phyloP scores from a whole-genome alignment of 352 stramenopile species.

The Pythium graminicola region DNA sequence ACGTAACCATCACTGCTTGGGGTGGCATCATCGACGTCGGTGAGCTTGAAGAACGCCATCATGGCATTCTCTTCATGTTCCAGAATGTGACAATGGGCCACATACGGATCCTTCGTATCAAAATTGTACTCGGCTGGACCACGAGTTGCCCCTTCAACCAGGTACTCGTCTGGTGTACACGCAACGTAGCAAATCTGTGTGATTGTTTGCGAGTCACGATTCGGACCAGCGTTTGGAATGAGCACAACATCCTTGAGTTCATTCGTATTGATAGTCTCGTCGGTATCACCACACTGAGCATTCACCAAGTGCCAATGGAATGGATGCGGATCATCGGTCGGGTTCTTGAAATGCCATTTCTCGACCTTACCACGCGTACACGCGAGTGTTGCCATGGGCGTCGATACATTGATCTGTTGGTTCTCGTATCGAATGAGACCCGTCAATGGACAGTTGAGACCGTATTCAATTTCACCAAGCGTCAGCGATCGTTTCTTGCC shows the following conservation, averaged over 20 bases:
- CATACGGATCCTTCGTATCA: conserved; percentile 61
- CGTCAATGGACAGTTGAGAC: conserved; percentile 30
- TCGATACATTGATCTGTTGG: conserved; percentile 47
- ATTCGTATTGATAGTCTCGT: conserved; percentile 67
- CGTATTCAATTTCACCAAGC: conserved; percentile 50
- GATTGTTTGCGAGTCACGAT: conserved; percentile 29
- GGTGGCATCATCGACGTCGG: conserved; percentile 32
- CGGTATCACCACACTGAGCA: conserved; percentile 54
- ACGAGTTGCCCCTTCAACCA: conserved; percentile 45
- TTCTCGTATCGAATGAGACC: conserved; percentile 46
- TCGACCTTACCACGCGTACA: conserved; percentile 71
- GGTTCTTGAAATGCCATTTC: conserved; percentile 77
- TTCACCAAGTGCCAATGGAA: conserved; percentile 79
- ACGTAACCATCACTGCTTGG: conserved; percentile 41
- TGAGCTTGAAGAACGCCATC: conserved; percentile 62
- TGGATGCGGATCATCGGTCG: conserved; percentile 62
- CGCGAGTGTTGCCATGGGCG: conserved; percentile 38
- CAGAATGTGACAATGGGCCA: conserved; percentile 71
- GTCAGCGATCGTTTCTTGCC: conserved; percentile 49
- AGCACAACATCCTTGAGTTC: conserved; percentile 64
- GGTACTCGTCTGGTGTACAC: conserved; percentile 62
- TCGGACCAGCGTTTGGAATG: conserved; percentile 56
- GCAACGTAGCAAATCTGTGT: conserved; percentile 73
- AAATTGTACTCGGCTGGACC: conserved; percentile 56
- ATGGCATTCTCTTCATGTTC: conserved; percentile 76